A percentile compares a stretch with the other conserved stretches of the same genome.
These are phyloP conservation scores for Hyaloperonospora brassicae DNA, from an alignment of 352 stramenopile genomes.

Conservation along the genomic window DNA sequence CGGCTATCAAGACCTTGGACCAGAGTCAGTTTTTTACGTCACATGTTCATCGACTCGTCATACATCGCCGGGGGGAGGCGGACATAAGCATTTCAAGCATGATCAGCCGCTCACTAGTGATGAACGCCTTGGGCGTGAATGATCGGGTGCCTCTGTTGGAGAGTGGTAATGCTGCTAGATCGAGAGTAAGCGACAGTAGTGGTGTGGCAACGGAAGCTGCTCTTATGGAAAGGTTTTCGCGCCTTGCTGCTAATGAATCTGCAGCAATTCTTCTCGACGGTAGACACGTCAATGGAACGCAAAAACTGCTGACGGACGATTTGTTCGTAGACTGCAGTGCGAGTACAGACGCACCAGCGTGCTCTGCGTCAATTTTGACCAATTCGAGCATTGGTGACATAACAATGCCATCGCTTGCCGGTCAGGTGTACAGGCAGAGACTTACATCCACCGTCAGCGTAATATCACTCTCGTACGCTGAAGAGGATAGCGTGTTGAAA, in stretches of 20 bases:
- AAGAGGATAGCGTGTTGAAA: constrained; percentile 11
- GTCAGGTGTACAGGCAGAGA: constrained; percentile 13
- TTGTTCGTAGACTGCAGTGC: constrained; percentile 17
- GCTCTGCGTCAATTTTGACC: constrained; percentile 17
- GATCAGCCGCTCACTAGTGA: constrained; percentile 51
- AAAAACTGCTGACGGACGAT: constrained; percentile 20
- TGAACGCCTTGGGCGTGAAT: constrained; percentile 34
- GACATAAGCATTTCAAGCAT: constrained; percentile 71
- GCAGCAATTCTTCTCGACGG: constrained; percentile 30
- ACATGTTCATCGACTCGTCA: constrained; percentile 60
- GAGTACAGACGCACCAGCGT: constrained; percentile 15
- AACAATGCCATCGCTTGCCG: constrained; percentile 20
- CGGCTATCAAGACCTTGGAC: constrained; percentile 56
- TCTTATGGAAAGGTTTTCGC: constrained; percentile 62
- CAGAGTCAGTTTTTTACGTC: constrained; percentile 54
- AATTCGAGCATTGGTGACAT: constrained; percentile 21
- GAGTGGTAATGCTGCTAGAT: constrained; percentile 33
- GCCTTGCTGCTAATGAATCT: constrained; percentile 43
- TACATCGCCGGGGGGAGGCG: constrained; percentile 57
- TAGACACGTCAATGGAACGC: constrained; percentile 19
- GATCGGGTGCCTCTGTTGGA: constrained; percentile 33
- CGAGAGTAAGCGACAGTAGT: constrained; percentile 24
- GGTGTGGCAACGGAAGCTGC: constrained; percentile 43
- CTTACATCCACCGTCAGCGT: constrained; percentile 8
- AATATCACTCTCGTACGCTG: constrained; percentile 21